phyloP scores from a whole-genome alignment of 352 stramenopile species.

The Blastocystis sp. region DNA sequence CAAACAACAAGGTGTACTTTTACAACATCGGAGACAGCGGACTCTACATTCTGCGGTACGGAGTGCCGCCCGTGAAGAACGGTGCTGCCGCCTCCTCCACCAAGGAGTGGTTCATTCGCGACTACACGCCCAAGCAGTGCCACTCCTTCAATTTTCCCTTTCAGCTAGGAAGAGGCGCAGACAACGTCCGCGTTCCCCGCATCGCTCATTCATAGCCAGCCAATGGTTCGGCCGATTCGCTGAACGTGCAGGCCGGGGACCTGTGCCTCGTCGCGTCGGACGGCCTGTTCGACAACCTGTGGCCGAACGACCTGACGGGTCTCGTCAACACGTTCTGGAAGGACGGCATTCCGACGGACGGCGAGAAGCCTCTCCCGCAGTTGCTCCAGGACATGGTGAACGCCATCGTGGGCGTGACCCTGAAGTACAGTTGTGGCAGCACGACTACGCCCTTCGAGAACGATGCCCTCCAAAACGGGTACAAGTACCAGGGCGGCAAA shows the following conservation, averaged over 20 bases:
- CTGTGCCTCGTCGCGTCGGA: constrained; percentile 29
- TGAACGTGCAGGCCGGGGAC: constrained; percentile 12
- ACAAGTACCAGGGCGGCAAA: constrained; percentile 30
- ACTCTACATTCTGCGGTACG: constrained; percentile 15
- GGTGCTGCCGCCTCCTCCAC: background rate
- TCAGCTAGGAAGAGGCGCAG: constrained; percentile 21
- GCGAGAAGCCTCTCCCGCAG: constrained; percentile 1
- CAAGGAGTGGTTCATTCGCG: constrained; percentile 43
- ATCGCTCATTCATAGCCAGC: background rate
- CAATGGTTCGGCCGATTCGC: background rate
- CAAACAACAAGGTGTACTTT: constrained; percentile 32
- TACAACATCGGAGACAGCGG: constrained; percentile 51
- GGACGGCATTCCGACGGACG: background rate
- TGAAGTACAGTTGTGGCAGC: constrained; percentile 20
- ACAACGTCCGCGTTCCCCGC: background rate
- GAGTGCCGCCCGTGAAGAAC: background rate
- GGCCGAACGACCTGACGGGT: background rate
- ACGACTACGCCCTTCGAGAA: constrained; percentile 19
- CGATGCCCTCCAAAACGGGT: constrained; percentile 6
- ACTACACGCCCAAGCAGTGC: constrained; percentile 31
- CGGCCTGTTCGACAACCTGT: constrained; percentile 33
- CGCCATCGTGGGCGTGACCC: constrained; percentile 9
- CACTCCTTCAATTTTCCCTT: constrained; percentile 47
- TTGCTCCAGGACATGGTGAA: constrained; percentile 49
- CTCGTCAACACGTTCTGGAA: constrained; percentile 37